Evolutionary conservation across 305 asterid genomes (phyloP).

Genomic region (Ruellia speciosa): DNA sequence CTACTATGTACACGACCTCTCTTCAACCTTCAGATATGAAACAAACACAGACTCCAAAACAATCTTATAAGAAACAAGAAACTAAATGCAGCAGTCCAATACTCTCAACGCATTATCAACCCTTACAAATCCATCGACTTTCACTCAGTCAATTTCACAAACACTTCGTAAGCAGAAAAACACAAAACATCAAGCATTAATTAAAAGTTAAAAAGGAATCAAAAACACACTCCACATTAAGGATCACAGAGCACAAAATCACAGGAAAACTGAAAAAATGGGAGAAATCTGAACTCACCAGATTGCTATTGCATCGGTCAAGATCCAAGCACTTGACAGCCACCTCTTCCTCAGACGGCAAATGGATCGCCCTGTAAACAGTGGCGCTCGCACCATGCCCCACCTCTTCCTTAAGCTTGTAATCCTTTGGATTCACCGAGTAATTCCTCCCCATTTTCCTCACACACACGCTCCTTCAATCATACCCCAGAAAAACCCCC

Average conservation of each 20-base stretch:
- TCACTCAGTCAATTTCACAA: not conserved
- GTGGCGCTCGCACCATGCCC: constrained; percentile 98
- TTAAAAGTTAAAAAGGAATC: constrained; percentile 20
- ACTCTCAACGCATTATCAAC: not conserved
- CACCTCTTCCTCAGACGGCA: constrained; percentile 71
- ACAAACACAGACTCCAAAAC: not conserved
- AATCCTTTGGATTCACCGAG: constrained; percentile 64
- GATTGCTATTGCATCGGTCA: constrained; percentile 97
- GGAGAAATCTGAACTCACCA: constrained; percentile 40
- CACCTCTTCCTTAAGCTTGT: constrained; percentile 79
- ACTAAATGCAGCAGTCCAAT: not conserved
- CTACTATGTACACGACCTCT: not conserved
- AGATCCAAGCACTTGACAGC: constrained; percentile 99
- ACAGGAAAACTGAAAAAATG: constrained; percentile 8
- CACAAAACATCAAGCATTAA: constrained; percentile 9
- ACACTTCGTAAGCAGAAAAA: not conserved
- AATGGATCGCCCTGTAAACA: constrained; percentile 88
- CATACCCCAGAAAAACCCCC: constrained; percentile 20
- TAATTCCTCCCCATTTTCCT: constrained; percentile 48
- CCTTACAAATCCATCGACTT: not conserved
- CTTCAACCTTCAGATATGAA: not conserved
- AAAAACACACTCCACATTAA: not conserved
- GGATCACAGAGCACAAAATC: constrained; percentile 2
- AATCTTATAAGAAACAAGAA: not conserved
- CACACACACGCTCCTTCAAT: constrained; percentile 19